Evolutionary conservation across 2,329 filamentous ascomycete genomes (phyloP), one percentile per base, ranked within the genome.

Genomic region (Nigrospora osmanthi): DNA sequence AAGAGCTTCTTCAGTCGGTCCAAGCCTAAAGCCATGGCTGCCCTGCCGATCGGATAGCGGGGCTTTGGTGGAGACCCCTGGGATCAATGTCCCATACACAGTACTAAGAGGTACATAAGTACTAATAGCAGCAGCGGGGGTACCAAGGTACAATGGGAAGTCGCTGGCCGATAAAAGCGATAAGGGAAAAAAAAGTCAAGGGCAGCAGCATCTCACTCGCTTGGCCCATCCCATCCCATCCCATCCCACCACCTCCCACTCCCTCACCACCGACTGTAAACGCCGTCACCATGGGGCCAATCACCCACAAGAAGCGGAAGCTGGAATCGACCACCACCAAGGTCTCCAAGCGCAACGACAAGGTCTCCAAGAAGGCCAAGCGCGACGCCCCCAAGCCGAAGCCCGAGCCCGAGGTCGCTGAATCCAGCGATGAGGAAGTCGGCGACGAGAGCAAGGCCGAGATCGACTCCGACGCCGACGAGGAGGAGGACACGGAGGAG

Each of bases 301-400:
- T 23, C 19, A n/a, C 17, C 17, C 19, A 13, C 33, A 42, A 42
- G 19, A 42, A 42, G 40, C 40, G 40, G 9, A 42, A 42, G 40
- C 32, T 35, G 40, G 17, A 15, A 16, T 28, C 40, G 4, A 33
- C 23, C 10, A 36, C 40, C 17, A 11, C 33, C 16, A 14, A 32
- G 33, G 32, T 34, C 28, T 33, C 40, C n/a, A 42, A 42, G 14
- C 35, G 32, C 23, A 28, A 28, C 23, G 23, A 28, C 23, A 28
- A 28, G 23, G 23, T 28, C 23, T 6, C 23, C 40, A 42, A 42
- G 19, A 42, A 42, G 33, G 33, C 35, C 17, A 42, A 42, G 40
- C 40, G 33, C 34, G 40, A 14, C 11, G 40, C 33, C 9, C 40
- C 40, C 35, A 33, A 42, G 34, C 17, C 40, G 10, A 33, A 35